A percentile compares a stretch with the other conserved stretches of the same genome.
Evolutionary conservation across 108 stramenopile species (phyloP).

Genomic region (Skeletonema menzelii): DNA sequence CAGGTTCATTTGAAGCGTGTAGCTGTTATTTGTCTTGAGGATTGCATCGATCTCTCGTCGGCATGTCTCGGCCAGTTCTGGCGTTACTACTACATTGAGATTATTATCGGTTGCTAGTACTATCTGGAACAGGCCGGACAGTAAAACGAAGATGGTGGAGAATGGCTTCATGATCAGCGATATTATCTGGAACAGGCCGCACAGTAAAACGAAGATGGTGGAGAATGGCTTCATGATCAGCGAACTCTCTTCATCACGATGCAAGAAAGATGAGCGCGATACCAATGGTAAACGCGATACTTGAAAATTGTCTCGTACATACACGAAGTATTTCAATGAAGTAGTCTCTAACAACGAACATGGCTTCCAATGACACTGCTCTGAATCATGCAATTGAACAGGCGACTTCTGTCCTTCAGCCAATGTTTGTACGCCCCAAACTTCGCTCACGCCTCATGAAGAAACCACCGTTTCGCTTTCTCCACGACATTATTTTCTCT

Average conservation of each 20-base stretch:
- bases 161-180: not conserved
- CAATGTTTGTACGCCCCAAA: conserved; percentile 42
- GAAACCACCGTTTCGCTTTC: conserved; percentile 49
- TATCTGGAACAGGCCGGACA: not conserved
- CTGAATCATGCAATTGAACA: too few species aligned
- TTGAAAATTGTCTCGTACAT: too few species aligned
- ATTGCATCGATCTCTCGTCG: not conserved
- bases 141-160: not conserved
- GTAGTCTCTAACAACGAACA: too few species aligned
- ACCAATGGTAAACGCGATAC: too few species aligned
- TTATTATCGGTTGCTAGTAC: not conserved
- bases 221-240: not conserved
- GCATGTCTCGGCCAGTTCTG: not conserved
- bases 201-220: not conserved
- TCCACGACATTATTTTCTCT: conserved; percentile 44
- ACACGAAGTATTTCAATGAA: too few species aligned
- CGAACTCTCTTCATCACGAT: too few species aligned
- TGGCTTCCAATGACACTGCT: too few species aligned
- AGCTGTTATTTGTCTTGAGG: not conserved
- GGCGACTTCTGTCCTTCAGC: conserved; percentile 20
- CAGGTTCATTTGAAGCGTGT: conserved; percentile 8
- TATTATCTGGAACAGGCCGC: not conserved
- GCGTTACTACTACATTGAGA: not conserved
- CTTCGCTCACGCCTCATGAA: conserved; percentile 26
- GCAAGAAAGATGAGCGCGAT: too few species aligned